Conservation (phyloP, 2,329 filamentous ascomycete species). For the Fusarium nematophilum region DNA sequence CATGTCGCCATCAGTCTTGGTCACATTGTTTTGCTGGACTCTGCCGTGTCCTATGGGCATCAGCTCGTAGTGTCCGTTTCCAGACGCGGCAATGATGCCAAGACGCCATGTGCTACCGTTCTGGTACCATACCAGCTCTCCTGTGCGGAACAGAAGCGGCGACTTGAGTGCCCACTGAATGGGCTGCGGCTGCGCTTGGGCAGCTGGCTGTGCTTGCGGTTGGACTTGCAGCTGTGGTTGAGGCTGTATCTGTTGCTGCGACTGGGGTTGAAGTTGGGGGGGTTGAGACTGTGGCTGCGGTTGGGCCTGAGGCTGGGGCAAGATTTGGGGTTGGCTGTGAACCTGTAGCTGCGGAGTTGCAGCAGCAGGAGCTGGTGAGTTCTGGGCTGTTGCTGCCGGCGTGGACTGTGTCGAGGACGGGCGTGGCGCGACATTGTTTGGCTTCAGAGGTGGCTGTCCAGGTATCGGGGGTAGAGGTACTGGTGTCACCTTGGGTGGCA, state of each 20-base stretch:
- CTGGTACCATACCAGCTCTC: conserved; percentile 64
- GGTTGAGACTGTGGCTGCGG: conserved; percentile 29
- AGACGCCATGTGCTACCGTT: conserved; percentile 61
- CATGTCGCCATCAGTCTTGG: conserved; percentile 55
- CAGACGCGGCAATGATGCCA: conserved; percentile 55
- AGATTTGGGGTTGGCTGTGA: conserved; percentile 18
- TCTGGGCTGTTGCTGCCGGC: conserved; percentile 29
- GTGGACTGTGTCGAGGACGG: conserved; percentile 46
- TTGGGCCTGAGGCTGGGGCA: conserved; percentile 20
- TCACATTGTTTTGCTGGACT: conserved; percentile 52
- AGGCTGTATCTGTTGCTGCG: conserved; percentile 13
- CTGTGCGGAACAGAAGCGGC: conserved; percentile 57
- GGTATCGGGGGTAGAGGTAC: conserved; percentile 52
- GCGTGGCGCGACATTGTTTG: conserved; percentile 37
- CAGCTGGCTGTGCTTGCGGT: conserved; percentile 34
- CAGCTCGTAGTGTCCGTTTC: conserved; percentile 49
- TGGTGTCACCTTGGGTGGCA: conserved; percentile 49
- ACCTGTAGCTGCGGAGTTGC: conserved; percentile 26
- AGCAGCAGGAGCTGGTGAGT: conserved; percentile 27
- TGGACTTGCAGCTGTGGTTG: conserved; percentile 32
- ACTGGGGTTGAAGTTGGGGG: conserved; percentile 30
- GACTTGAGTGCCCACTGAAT: conserved; percentile 49
- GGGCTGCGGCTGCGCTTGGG: conserved; percentile 33
- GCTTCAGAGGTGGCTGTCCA: conserved; percentile 49
- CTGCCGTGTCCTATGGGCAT: conserved; percentile 55